Base-by-base conservation (phyloP, 2,329 filamentous ascomycete genomes). In the Neonectria punicea region DNA sequence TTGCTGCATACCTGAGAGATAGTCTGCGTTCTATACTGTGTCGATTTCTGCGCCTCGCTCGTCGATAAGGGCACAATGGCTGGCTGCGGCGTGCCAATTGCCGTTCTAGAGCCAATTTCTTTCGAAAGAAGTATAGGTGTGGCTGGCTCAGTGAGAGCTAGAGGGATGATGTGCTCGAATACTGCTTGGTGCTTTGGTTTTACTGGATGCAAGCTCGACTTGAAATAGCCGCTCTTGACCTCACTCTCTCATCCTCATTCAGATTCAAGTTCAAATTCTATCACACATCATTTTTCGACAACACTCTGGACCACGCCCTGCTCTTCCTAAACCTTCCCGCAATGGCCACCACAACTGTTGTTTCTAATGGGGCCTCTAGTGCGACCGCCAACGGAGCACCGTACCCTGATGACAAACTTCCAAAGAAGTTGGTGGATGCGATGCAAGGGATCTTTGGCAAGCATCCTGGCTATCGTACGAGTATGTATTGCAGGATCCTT, bases 391-490 rank as follows among this genome's bases (percentile, higher is more conserved):
- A 32, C 13, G 16, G 22, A 9, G 28, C 30, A 13, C 13, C 59
- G 2, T 36, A n/a, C 5, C 5, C 53, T 4, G 41, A 61, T 6
- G 58, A 50, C 1, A 36, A 46, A 13, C 65, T 67, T 14, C 50
- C 58, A 0, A 25, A 67, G 9, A 18, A 67, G 8, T 53, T 67
- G 49, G 63, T 67, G 14, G 54, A 67, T 55, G 58, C 53, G 9
- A 67, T 67, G 63, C 65, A 67, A n/a, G 34, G 41, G 4, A 51
- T 68, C 3, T 68, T 68, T 7, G 66, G 66, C 9, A 68, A 68
- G 25, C 66, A 68, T 8, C 36, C 36, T 3, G 66, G 66, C 1
- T 68, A 66, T 5, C 61, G 66, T 13, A 68, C 66, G 16, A 68
- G 66, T 68, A 7, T 13, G 66, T 41, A n/a, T 39, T 1, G 0